These are phyloP conservation scores for Psilocybe cubensis DNA, from an alignment of 768 basidiomycete genomes.

Conservation along the genomic window DNA sequence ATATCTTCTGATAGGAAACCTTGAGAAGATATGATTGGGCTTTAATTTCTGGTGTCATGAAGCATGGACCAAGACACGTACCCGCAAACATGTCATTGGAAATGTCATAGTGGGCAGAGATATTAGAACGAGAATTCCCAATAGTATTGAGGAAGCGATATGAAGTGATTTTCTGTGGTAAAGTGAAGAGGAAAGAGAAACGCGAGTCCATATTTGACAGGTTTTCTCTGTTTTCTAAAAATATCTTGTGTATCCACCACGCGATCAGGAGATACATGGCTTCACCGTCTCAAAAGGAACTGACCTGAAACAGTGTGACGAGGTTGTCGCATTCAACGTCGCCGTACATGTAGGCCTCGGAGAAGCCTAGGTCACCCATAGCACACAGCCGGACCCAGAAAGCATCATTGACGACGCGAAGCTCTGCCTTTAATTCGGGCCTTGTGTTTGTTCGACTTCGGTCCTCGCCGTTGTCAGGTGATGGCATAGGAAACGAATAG, in stretches of 20 bases:
- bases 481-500: conserved; percentile 44
- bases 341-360: conserved; percentile 80
- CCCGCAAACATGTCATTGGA: conserved; percentile 77
- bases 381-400: conserved; percentile 64
- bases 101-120: conserved; percentile 80
- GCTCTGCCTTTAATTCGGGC: conserved; percentile 39
- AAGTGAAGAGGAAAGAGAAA: conserved; percentile 54
- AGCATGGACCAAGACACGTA: conserved; percentile 24
- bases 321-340: conserved; percentile 73
- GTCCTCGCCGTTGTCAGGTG: conserved; percentile 16
- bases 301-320: conserved; percentile 63
- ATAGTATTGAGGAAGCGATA: conserved; percentile 70
- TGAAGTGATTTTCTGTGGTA: conserved; percentile 57
- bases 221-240: conserved; percentile 57
- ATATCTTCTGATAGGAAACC: conserved; percentile 70
- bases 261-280: background rate
- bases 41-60: background rate
- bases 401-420: conserved; percentile 51
- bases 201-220: conserved; percentile 53
- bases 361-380: conserved; percentile 73
- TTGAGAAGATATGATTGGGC: conserved; percentile 18
- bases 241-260: conserved; percentile 48
- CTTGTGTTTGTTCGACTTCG: conserved; percentile 18
- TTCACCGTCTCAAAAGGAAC: conserved; percentile 16
- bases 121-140: conserved; percentile 66